Base-by-base conservation (phyloP, 805 yeast genomes). In the Pichia membranifaciens region DNA sequence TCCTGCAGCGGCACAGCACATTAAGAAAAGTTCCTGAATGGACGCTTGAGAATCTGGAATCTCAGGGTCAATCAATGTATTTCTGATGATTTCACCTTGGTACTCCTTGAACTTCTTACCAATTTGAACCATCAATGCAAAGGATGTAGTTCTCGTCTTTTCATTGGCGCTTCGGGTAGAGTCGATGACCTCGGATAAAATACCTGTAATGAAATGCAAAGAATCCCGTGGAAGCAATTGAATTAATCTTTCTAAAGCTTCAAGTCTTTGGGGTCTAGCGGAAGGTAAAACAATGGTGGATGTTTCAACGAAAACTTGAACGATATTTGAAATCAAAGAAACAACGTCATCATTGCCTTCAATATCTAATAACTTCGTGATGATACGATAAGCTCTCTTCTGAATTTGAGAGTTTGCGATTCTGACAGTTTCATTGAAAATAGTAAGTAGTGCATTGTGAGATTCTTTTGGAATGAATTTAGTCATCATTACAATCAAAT, bases 1-100 rank as follows among this genome's bases (percentile, higher is more conserved):
- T 33, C 93, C 96, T 55, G 95, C 73, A 70, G 99, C 99, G 25
- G 97, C 99, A 65, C 91, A 79, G 28, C 91, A 84, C 84, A 93
- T 87, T 28, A 95, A 88, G 71, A 91, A 87, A 62, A 74, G 90
- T 66, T 90, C 96, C 40, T 81, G 76, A 47, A 90, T 72, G 17
- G 80, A 73, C 8, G 96, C 93, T 44, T 73, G 71, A 9, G 82
- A 70, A 50, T 77, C 77, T n/a, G 85, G 84, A 25, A 81, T 75
- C 6, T 70, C 75, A 6, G 72, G 67, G 41, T 78, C 89, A 49
- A 85, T 80, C 55, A 74, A 68, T 16, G 81, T 69, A 59, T 86
- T 82, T 46, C 75, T 74, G 39, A 93, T 75, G 3, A 74, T 57
- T 37, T 95, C 91, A 42, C 87, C 85, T 17, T 66, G 65, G 43